Conservation (phyloP, 2,329 filamentous ascomycete genomes). For the Clonostachys chloroleuca region DNA sequence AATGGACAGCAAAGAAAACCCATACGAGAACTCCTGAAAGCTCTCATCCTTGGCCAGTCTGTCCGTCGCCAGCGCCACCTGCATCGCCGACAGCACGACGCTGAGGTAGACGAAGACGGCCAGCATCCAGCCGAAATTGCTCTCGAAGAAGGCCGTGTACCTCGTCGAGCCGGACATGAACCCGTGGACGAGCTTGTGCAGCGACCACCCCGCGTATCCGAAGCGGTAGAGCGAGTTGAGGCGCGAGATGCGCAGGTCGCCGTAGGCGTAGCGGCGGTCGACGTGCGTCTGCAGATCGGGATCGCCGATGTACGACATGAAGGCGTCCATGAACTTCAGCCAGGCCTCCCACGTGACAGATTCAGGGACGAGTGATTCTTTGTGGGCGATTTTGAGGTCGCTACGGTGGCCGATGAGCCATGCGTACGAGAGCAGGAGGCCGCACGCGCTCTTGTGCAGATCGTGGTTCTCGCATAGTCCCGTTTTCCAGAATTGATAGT, state of each 20-base stretch:
- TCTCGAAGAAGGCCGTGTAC: slow-evolving; percentile 33
- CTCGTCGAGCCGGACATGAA: slow-evolving; percentile 2
- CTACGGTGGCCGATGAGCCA: slow-evolving; percentile 23
- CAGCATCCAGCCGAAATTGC: slow-evolving; percentile 34
- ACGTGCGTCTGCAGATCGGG: slow-evolving; percentile 20
- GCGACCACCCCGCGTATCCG: slow-evolving; percentile 6
- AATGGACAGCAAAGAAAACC: slow-evolving; percentile 43
- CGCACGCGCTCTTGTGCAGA: slow-evolving; percentile 4
- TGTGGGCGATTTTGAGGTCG: slow-evolving; percentile 23
- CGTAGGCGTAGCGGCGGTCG: slow-evolving; percentile 27
- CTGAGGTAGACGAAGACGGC: slow-evolving; percentile 33
- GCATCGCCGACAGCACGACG: slow-evolving; percentile 42
- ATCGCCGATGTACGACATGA: slow-evolving; percentile 21
- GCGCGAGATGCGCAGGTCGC: slow-evolving; percentile 28
- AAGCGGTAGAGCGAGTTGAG: slow-evolving; percentile 32
- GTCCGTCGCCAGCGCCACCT: slow-evolving; percentile 35
- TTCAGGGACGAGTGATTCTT: slow-evolving; percentile 12
- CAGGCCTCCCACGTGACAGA: slow-evolving; percentile 21
- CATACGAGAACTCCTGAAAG: slow-evolving; percentile 38
- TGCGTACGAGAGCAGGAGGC: slow-evolving; percentile 27
- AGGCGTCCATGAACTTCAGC: slow-evolving; percentile 14
- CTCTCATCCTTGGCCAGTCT: slow-evolving; percentile 19
- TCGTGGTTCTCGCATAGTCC: slow-evolving; percentile 2
- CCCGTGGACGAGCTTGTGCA: slow-evolving; percentile 13
- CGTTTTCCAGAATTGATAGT: slow-evolving; percentile 9